Base-by-base conservation (phyloP, 2,329 filamentous ascomycete genomes). In the Bertia moriformis region DNA sequence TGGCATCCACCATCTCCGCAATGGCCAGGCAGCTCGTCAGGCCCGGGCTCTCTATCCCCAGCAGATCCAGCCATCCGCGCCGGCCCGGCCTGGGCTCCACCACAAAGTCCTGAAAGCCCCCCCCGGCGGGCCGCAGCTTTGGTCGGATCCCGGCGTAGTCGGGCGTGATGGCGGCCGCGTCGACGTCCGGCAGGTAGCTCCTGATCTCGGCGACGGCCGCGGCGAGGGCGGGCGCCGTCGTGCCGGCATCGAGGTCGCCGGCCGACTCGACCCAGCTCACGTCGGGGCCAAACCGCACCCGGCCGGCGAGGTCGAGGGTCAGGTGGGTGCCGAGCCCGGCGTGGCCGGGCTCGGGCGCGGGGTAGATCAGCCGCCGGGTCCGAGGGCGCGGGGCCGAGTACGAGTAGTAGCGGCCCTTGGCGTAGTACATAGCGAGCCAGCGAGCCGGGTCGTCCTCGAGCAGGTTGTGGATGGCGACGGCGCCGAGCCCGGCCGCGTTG, bases 341-440 rank as follows among this genome's bases (percentile, higher is more conserved):
- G 17, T 79, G 73, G 2, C 88, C 88, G 0, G 87, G 82, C 5
- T 83, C 67, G 0, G 89, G 87, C 0, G 83, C 87, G 0, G 91
- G 91, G 53, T 96, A 98, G 38, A 98, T 67, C 17, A 98, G 73
- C 0, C 82, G 84, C 2, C 60, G 65, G 10, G 88, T 75, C 19
- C 50, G 54, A 0, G 86, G 88, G 1, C 53, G 52, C 0, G 78
- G 73, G 1, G 74, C 64, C 0, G 69, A 60, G 62, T 95, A 96
- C 19, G 80, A 83, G 62, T 93, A 96, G 63, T 98, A 98, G 43
- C 85, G 89, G 1, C 91, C 91, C 63, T 98, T 98, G 42, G 89
- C 89, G 60, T 82, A 96, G 64, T 73, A 83, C 4, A 86, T 71
- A 18, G 59, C 0, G 61, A 48, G 0, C 79, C 76, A n/a, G n/a